Percentiles rank a stretch among this genome's conserved stretches.
phyloP scores from a whole-genome alignment of 208 protist species.

The Leishmania aethiopica region DNA sequence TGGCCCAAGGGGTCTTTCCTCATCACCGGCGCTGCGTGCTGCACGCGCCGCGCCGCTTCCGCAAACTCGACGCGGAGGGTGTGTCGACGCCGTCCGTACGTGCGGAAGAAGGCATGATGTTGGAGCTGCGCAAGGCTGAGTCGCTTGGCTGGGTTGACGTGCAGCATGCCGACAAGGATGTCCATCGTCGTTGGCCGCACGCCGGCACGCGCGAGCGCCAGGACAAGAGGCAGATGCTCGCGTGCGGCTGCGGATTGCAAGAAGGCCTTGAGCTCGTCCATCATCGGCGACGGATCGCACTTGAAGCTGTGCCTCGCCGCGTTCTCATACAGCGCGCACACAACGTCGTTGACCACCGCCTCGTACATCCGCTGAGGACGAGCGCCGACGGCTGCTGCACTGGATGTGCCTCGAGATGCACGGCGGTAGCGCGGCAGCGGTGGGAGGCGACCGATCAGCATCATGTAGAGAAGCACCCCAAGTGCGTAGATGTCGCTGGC shows the following conservation, averaged over 20 bases:
- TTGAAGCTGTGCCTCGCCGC: background rate
- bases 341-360: slow-evolving; percentile 6
- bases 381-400: background rate
- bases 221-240: slow-evolving; percentile 14
- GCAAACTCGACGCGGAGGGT: slow-evolving; percentile 10
- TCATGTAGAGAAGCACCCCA: slow-evolving; percentile 63
- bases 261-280: slow-evolving; percentile 14
- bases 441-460: slow-evolving; percentile 47
- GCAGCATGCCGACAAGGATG: slow-evolving; percentile 34
- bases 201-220: slow-evolving; percentile 22
- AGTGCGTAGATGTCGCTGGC: slow-evolving; percentile 61
- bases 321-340: slow-evolving; percentile 15
- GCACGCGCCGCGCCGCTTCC: slow-evolving; percentile 6
- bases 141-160: slow-evolving; percentile 33
- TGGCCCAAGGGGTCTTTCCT: slow-evolving; percentile 1
- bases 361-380: slow-evolving; percentile 2
- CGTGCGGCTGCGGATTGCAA: slow-evolving; percentile 9
- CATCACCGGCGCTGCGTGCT: slow-evolving; percentile 2
- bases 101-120: slow-evolving; percentile 28
- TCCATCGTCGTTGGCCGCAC: slow-evolving; percentile 19
- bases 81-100: slow-evolving; percentile 20
- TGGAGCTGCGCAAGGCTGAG: slow-evolving; percentile 37
- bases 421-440: slow-evolving; percentile 33
- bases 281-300: background rate
- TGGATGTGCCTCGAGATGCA: background rate